Base-by-base conservation (phyloP, 257 asterid species). In the Anisodus acutangulus region DNA sequence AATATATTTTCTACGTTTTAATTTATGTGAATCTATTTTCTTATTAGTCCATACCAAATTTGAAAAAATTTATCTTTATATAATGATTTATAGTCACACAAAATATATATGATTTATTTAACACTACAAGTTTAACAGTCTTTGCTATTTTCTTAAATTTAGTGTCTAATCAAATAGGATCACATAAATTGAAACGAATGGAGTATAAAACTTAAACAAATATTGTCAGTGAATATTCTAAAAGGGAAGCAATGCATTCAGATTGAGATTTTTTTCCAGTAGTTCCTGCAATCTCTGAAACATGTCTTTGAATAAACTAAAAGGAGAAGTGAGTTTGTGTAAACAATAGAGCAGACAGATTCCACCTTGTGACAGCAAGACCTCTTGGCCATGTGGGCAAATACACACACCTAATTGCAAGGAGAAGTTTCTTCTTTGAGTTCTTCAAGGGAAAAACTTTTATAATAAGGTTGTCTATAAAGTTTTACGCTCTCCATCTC, bases 241-340 rank as follows among this genome's bases (percentile, higher is more conserved):
- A 1, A 66, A 7, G 35, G 26, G 9, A 11, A 3, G 8, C 60
- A 53, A 16, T 54, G 17, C 16, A 55, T 55, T 13, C 7, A 55
- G 60, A 17, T 41, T 76, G 69, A 45, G 17, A 51, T 41, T 22
- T 49, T 2, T 13, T 8, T 9, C 26, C 35, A 1, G 35, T 31
- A 9, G 5, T 83, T 55, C 47, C 80, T 78, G 66, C 78, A 60
- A 47, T 49, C 49, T 83, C 82, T 72, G 41, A 72, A 35, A 74
- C 35, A 22, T 82, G 85, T 70, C 9, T 60, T 47, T 55, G 51
- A 43, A 11, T 58, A 45, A 72, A 59, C 31, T 22, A 16, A 47
- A 51, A 15, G 60, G 5, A 49, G 35, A 45, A 59, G 31, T 16
- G 72, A 47, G 51, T 59, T 67, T 59, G 31, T 83, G 82, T 43